Evolutionary conservation across 2,329 filamentous ascomycete species (phyloP).

Genomic region (Monosporascus sp.): DNA sequence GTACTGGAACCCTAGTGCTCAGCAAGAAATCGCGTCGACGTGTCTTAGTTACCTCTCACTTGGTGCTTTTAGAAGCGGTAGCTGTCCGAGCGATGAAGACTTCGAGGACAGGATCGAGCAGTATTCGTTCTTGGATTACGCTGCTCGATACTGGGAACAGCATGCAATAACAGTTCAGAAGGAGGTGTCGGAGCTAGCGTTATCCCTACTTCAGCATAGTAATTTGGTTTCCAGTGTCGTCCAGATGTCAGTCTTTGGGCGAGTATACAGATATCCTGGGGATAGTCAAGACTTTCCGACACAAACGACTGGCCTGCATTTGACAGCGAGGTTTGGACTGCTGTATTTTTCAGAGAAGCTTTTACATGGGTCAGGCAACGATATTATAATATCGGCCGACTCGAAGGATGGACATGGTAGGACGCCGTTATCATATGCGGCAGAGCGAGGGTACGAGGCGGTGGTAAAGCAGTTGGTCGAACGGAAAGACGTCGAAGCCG

Average conservation of each 20-base stretch:
- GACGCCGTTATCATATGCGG: too few relatives aligned
- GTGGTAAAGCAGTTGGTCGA: too few relatives aligned
- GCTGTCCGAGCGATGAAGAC: background rate
- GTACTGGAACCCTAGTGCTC: conserved; percentile 25
- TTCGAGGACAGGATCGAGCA: conserved; percentile 1
- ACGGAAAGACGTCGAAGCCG: too few relatives aligned
- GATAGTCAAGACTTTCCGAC: too few relatives aligned
- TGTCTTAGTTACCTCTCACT: conserved; percentile 34
- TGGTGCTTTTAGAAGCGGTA: background rate
- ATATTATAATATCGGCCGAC: too few relatives aligned
- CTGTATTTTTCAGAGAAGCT: too few relatives aligned
- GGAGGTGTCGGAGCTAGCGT: background rate
- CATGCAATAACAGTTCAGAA: background rate
- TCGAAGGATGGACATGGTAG: too few relatives aligned
- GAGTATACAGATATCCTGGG: too few relatives aligned
- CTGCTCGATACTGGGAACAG: conserved; percentile 7
- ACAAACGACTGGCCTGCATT: too few relatives aligned
- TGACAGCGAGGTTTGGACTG: too few relatives aligned
- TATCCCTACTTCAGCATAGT: background rate
- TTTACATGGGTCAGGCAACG: too few relatives aligned
- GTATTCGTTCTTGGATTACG: conserved; percentile 6
- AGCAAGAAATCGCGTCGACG: conserved; percentile 20
- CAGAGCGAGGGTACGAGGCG: too few relatives aligned
- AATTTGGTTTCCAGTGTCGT: background rate
- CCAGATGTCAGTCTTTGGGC: background rate